Base-by-base conservation (phyloP, 345 rosid species). In the Syzygium grande region DNA sequence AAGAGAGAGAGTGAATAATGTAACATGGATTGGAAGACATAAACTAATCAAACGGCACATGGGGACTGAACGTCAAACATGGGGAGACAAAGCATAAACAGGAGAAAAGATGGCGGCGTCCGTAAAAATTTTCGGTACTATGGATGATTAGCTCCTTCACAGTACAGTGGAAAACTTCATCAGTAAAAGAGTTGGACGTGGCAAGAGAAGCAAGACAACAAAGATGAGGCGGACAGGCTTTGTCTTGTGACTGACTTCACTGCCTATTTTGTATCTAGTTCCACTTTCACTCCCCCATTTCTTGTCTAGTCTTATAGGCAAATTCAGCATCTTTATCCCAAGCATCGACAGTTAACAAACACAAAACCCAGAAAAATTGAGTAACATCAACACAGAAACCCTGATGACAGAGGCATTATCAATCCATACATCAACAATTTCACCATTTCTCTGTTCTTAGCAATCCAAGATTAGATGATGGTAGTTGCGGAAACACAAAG, bases 41-140 rank as follows among this genome's bases (percentile, higher is more conserved):
- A 86, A 88, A 91, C 88, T 89, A 90, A 89, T 87, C 49, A 52
- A 19, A 38, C 73, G 85, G 90, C 92, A 89, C 93, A 88, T 90
- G 93, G 90, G 87, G 87, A 87, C 92, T 88, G 88, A 90, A 87
- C 89, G 88, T 85, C 79, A 86, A 90, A 87, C 91, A 89, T 85
- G 89, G 87, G 89, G 88, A 84, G 34, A 29, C 14, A 34, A 5
- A 68, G 84, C 84, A 11, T 29, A 25, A 73, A 73, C 83, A 34
- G 38, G 88, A 41, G 84, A 27, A 59, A 73, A 25, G 46, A 68
- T 13, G 54, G 61, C n/a, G 77, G 34, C 27, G 23, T 52, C 51
- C 51, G 54, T 68, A 16, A 49, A 85, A 11, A 59, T 27, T 3
- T 41, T 25, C 34, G 21, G 38, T 46, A 30, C 79, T 25, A 43